A percentile compares a stretch with the other conserved stretches of the same genome.
These are phyloP conservation scores for Dichotomopilus funicola DNA, from an alignment of 2,329 filamentous ascomycete genomes.

Conservation along the genomic window DNA sequence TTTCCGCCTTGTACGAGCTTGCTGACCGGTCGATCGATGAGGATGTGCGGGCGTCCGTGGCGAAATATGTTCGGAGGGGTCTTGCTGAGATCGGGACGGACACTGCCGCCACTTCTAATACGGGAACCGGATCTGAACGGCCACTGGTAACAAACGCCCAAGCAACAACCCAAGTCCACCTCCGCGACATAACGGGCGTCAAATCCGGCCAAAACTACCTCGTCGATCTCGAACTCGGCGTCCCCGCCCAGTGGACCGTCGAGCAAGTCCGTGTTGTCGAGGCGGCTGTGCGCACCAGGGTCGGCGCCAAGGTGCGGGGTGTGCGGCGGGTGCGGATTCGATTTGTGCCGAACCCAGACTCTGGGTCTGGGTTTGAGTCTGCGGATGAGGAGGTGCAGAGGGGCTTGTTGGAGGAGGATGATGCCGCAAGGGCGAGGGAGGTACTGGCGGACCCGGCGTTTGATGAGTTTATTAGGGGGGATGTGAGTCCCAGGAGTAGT, in stretches of 20 bases:
- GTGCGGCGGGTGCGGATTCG: slow-evolving; percentile 77
- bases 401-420: too few species aligned
- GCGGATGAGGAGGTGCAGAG: too few species aligned
- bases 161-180: slow-evolving; percentile 49
- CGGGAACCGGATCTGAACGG: neutral
- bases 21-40: slow-evolving; percentile 85
- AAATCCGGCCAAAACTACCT: slow-evolving; percentile 97
- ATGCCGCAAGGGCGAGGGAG: too few species aligned
- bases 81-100: slow-evolving; percentile 38
- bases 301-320: slow-evolving; percentile 74
- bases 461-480: slow-evolving; percentile 71
- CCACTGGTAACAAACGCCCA: neutral
- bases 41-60: slow-evolving; percentile 69
- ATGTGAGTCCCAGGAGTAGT: slow-evolving; percentile 50
- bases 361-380: slow-evolving; percentile 25
- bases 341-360: slow-evolving; percentile 62
- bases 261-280: slow-evolving; percentile 65
- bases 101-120: neutral
- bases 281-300: slow-evolving; percentile 60
- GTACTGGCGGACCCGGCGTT: slow-evolving; percentile 40
- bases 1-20: slow-evolving; percentile 74
- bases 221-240: slow-evolving; percentile 79
- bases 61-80: slow-evolving; percentile 56
- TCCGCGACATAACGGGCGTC: slow-evolving; percentile 77
- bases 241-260: slow-evolving; percentile 71